These are phyloP conservation scores for Naganishia antarctica DNA, from an alignment of 768 basidiomycete genomes.

Conservation along the genomic window DNA sequence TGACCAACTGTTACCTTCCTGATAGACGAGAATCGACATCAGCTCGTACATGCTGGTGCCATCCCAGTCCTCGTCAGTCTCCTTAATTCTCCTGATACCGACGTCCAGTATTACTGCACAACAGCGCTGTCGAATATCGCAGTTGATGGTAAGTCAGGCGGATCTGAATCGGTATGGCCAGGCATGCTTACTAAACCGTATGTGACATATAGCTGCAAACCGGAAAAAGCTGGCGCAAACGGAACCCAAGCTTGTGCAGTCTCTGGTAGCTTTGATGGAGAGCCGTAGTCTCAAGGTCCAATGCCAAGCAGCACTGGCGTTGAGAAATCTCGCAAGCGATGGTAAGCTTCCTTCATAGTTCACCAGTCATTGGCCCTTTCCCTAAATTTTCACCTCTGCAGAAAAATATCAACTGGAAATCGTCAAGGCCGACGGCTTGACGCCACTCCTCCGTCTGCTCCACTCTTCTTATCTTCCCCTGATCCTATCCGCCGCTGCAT, in stretches of 20 bases:
- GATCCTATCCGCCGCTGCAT: conserved; percentile 95
- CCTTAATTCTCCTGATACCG: conserved; percentile 93
- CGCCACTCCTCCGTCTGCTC: conserved; percentile 83
- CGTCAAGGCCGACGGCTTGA: conserved; percentile 88
- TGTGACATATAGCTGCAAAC: conserved; percentile 60
- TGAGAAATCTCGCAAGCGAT: conserved; percentile 94
- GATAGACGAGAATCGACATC: conserved; percentile 93
- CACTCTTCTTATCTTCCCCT: conserved; percentile 96
- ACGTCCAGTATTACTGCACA: conserved; percentile 99
- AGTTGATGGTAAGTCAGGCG: conserved; percentile 80
- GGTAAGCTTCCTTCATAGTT: conserved; percentile 55
- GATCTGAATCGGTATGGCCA: too few species aligned
- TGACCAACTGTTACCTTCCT: conserved; percentile 9
- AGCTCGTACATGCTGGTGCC: conserved; percentile 95
- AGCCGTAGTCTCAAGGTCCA: conserved; percentile 96
- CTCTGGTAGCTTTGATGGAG: conserved; percentile 92
- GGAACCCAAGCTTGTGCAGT: conserved; percentile 90
- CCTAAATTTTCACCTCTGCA: conserved; percentile 44
- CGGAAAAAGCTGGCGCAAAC: conserved; percentile 88
- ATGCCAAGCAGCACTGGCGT: conserved; percentile 92
- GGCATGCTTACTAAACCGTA: too few species aligned
- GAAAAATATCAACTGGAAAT: conserved; percentile 99
- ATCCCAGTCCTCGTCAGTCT: conserved; percentile 94
- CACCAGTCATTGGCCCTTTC: background rate
- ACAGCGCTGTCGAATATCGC: conserved; percentile 98